A percentile compares a stretch with the other conserved stretches of the same genome.
These are phyloP conservation scores for Psilocybe sp. DNA, from an alignment of 768 basidiomycete genomes.

Conservation along the genomic window DNA sequence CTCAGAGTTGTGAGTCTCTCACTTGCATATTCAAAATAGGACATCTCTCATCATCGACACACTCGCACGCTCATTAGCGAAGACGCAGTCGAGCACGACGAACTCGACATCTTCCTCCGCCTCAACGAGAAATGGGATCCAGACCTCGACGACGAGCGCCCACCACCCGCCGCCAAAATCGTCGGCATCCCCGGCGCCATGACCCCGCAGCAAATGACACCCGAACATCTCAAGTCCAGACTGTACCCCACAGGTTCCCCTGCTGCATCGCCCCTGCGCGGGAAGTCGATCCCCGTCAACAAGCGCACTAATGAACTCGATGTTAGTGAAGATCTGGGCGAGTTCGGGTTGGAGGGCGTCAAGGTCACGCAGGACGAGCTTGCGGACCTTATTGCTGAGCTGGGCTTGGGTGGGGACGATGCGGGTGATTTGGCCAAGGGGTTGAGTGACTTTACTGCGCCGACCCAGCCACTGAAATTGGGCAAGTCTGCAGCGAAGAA, in stretches of 20 bases:
- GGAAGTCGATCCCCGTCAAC: slow-evolving; percentile 43
- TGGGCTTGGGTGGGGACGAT: slow-evolving; percentile 76
- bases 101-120: slow-evolving; percentile 69
- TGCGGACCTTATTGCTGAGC: slow-evolving; percentile 62
- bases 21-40: neutral
- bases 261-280: slow-evolving; percentile 42
- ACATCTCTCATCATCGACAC: neutral
- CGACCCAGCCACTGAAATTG: slow-evolving; percentile 11
- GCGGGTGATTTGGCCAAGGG: slow-evolving; percentile 73
- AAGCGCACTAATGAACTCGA: slow-evolving; percentile 59
- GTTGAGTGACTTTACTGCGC: slow-evolving; percentile 33
- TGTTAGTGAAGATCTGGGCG: slow-evolving; percentile 63
- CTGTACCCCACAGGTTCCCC: slow-evolving; percentile 40
- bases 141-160: slow-evolving; percentile 56
- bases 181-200: slow-evolving; percentile 82
- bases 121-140: slow-evolving; percentile 69
- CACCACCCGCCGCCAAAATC: slow-evolving; percentile 51
- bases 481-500: neutral
- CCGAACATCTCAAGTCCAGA: slow-evolving; percentile 63
- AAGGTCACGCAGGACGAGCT: slow-evolving; percentile 77
- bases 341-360: slow-evolving; percentile 73
- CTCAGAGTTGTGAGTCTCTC: slow-evolving; percentile 60
- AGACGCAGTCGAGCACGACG: slow-evolving; percentile 79
- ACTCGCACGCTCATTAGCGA: slow-evolving; percentile 45
- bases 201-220: slow-evolving; percentile 75